Evolutionary conservation across 1,139 yeast species (phyloP), one percentile per base, ranked within the genome.

Genomic region (Sugiyamaella japonica): DNA sequence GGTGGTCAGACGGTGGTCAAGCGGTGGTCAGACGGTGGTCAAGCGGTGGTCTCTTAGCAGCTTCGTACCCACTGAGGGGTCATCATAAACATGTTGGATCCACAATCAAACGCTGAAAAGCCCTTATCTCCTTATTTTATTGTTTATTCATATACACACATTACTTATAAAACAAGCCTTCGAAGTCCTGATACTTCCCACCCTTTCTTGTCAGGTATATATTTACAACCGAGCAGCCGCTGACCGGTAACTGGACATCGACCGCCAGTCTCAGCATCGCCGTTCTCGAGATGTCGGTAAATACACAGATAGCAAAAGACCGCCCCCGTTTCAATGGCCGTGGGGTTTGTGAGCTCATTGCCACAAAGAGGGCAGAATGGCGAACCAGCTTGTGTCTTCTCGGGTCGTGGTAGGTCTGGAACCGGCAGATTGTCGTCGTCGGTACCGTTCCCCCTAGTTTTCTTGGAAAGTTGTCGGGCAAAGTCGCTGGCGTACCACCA

Each of bases 401-500:
- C 32, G 20, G 49, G 46, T 3, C 46, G 59, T 29, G 49, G 46
- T 3, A 46, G 59, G 29, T 50, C 72, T 13, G 84, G 85, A 2
- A 85, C 79, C 7, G 89, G 88, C 34, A 84, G 72, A 23, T 78
- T 76, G 42, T 64, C 68, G 15, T 65, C 69, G 25, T 45, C 41
- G 7, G 57, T 61, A 44, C 74, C 74, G 55, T 80, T 82, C 39
- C 78, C 77, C 6, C 84, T 75, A 54, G 77, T 79, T 49, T 77
- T 79, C 61, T 80, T 81, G 9, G 82, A 74, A 47, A 89, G 70
- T 62, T 84, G 83, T 5, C 79, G 73, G 0, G 89, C 85, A 64
- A 89, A 80, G 59, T 87, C 89, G 15, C 91, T 84, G 44, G 88
- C 81, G 59, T 85, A 84, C 96, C 97, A 91, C 98, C 98, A 91